Base-by-base conservation (phyloP, 306 rosid genomes). In the Prunus armeniaca region DNA sequence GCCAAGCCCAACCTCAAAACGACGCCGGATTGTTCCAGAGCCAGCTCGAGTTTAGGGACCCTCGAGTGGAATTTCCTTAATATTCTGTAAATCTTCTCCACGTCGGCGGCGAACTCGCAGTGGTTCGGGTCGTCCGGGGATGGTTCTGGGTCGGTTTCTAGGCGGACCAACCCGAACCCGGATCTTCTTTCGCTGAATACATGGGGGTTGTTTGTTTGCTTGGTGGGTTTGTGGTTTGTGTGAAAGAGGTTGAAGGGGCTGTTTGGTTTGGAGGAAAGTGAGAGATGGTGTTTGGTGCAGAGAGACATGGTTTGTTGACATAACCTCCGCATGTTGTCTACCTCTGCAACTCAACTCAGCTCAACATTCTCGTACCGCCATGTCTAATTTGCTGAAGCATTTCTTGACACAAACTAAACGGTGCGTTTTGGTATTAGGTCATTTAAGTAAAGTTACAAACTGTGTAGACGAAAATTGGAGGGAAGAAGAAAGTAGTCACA, bases 31-130 rank as follows among this genome's bases (percentile, higher is more conserved):
- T 93, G 89, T 43, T 84, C 86, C 73, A 93, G 75, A 52, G 98
- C 93, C 50, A 89, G 89, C 81, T 93, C 97, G 69, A 93, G 76
- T 72, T 93, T 93, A 5, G 89, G 88, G 81, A 89, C 92, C 73
- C 98, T 86, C 0, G 92, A 85, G 79, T 93, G 97, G 81, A 85
- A 89, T 64, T 82, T 91, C 72, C 90, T 80, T 14, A 93, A 66
- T 72, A 90, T 91, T 84, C 89, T 76, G 78, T 93, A 89, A 4
- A 87, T 61, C 64, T 89, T 93, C 63, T 93, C 93, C 47, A 91
- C 92, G 38, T 91, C 96, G 80, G 84, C 79, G 38, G 91, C 75
- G 78, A 91, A 93, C 62, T 88, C 93, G 63, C 89, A 89, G n/a
- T 66, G 41, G 79, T 55, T 67, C 38, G 56, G 75, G 30, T 79